A percentile compares a stretch with the other conserved stretches of the same genome.
These are phyloP conservation scores for Centaurea solstitialis DNA, from an alignment of 129 eudicot genomes.

Conservation along the genomic window DNA sequence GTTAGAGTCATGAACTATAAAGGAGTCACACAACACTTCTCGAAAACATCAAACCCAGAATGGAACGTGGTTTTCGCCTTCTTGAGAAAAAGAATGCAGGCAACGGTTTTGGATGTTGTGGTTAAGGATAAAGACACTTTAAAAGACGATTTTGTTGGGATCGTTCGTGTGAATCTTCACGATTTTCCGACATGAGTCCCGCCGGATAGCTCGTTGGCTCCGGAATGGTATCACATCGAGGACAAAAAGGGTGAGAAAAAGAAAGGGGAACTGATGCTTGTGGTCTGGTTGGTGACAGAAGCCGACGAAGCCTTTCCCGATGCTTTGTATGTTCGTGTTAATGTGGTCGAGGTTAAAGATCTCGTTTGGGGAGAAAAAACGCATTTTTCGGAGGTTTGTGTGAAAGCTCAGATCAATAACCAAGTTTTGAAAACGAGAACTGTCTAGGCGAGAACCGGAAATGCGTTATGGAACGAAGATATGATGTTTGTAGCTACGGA, in stretches of 20 bases:
- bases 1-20: conserved; percentile 82
- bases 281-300: conserved; percentile 92
- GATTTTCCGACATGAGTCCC: conserved; percentile 88
- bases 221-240: conserved; percentile 88
- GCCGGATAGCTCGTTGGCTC: conserved; percentile 94
- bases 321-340: conserved; percentile 92
- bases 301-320: conserved; percentile 95
- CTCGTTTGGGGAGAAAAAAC: conserved; percentile 57
- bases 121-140: conserved; percentile 78
- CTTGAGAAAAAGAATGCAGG: conserved; percentile 72
- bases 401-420: conserved; percentile 63
- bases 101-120: conserved; percentile 68
- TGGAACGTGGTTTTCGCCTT: conserved; percentile 92
- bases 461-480: conserved; percentile 84
- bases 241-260: conserved; percentile 64
- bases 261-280: conserved; percentile 91
- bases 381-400: conserved; percentile 67
- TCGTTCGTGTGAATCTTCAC: conserved; percentile 58
- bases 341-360: conserved; percentile 88
- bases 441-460: conserved; percentile 46
- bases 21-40: conserved; percentile 79
- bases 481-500: conserved; percentile 94
- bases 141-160: conserved; percentile 84
- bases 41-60: conserved; percentile 65
- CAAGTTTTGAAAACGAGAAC: conserved; percentile 65